A percentile compares a stretch with the other conserved stretches of the same genome.
Evolutionary conservation across 192 early-diverging fungal species (phyloP).

Genomic region (Backusella sp.): DNA sequence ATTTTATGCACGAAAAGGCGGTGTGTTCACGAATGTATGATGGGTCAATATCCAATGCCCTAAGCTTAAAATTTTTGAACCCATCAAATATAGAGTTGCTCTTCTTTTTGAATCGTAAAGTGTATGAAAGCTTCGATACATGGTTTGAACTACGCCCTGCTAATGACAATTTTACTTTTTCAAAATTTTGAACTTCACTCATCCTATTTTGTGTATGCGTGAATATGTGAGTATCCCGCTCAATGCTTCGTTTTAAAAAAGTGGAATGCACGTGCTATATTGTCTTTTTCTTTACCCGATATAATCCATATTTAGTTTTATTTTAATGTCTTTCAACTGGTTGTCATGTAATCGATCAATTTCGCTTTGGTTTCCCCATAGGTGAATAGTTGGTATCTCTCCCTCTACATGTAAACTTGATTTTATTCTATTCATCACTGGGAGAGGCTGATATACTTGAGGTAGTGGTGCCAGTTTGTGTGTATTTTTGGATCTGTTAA

Average conservation of each 20-base stretch:
- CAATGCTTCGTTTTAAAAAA: too few species aligned
- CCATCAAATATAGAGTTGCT: background rate
- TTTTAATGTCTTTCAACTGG: background rate
- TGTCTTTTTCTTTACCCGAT: slow-evolving; percentile 9
- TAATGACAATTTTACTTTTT: background rate
- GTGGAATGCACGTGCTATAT: too few species aligned
- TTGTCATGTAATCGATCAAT: background rate
- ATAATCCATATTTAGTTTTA: background rate
- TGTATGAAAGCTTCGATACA: slow-evolving; percentile 1
- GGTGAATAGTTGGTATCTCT: slow-evolving; percentile 10
- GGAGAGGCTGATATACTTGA: background rate
- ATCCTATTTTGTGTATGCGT: background rate
- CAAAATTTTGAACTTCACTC: background rate
- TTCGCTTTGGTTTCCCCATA: background rate
- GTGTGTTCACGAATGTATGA: background rate
- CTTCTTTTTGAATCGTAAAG: background rate
- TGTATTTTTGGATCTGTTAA: slow-evolving; percentile 6
- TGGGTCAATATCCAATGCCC: background rate
- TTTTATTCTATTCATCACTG: background rate
- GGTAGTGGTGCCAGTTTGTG: background rate
- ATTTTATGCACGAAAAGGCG: background rate
- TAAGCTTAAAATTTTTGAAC: background rate
- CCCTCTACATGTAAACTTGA: background rate
- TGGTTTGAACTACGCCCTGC: background rate
- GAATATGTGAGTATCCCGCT: too few species aligned